These are phyloP conservation scores for Solioccasus polychromus DNA, from an alignment of 768 basidiomycete genomes.

Conservation along the genomic window DNA sequence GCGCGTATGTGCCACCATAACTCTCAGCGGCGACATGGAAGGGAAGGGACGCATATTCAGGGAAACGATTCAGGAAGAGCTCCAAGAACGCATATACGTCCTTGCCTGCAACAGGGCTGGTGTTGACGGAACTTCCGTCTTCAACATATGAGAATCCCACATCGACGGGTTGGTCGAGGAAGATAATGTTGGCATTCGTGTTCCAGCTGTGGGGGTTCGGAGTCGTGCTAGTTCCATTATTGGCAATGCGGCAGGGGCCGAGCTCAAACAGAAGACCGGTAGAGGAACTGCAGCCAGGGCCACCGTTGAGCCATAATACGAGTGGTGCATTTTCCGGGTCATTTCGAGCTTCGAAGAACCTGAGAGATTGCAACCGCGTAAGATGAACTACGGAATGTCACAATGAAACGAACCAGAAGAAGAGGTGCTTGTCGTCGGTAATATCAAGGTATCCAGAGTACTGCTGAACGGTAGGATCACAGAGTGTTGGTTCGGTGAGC, in stretches of 20 bases:
- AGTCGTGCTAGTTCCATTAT: slow-evolving; percentile 68
- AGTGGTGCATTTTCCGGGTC: slow-evolving; percentile 77
- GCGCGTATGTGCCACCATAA: slow-evolving; percentile 77
- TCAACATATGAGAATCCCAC: slow-evolving; percentile 89
- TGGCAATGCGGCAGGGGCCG: slow-evolving; percentile 77
- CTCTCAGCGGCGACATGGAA: slow-evolving; percentile 84
- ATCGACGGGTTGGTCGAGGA: slow-evolving; percentile 74
- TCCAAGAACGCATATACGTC: slow-evolving; percentile 88
- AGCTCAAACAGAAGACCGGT: slow-evolving; percentile 91
- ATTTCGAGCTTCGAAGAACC: slow-evolving; percentile 86
- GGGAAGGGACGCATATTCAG: slow-evolving; percentile 62
- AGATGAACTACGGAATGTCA: neutral
- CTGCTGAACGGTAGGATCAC: slow-evolving; percentile 72
- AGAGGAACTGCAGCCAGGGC: slow-evolving; percentile 68
- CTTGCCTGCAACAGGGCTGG: slow-evolving; percentile 80
- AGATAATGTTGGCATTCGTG: slow-evolving; percentile 56
- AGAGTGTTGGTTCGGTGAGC: slow-evolving; percentile 66
- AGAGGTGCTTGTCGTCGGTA: slow-evolving; percentile 74
- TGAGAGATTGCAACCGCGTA: slow-evolving; percentile 25
- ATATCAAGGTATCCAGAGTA: slow-evolving; percentile 85
- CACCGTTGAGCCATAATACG: slow-evolving; percentile 88
- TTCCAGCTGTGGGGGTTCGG: slow-evolving; percentile 87
- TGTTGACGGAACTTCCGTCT: slow-evolving; percentile 71
- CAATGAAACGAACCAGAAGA: slow-evolving; percentile 66
- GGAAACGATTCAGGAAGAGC: slow-evolving; percentile 75